A percentile compares a stretch with the other conserved stretches of the same genome.
phyloP scores from a whole-genome alignment of 768 basidiomycete genomes.

The Auricularia cornea region DNA sequence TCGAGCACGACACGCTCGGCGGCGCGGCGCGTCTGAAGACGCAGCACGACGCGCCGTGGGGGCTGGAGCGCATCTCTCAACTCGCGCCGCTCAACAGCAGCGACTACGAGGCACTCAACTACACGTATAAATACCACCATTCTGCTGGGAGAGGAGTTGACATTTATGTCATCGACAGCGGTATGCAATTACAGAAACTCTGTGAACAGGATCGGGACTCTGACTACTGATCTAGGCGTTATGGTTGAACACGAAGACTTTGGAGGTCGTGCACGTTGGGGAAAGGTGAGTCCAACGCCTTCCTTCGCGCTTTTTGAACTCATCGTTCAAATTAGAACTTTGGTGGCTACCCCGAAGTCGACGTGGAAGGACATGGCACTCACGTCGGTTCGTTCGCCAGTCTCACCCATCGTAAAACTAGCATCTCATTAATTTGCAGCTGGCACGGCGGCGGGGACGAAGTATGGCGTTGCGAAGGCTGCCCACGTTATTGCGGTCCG shows the following conservation, averaged over 20 bases:
- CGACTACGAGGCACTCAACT: neutral
- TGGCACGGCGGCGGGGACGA: conserved; percentile 10
- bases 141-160: conserved; percentile 2
- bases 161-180: conserved; percentile 7
- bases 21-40: too few species aligned
- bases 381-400: conserved; percentile 2
- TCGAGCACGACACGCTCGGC: too few species aligned
- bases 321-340: too few species aligned
- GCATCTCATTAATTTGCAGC: neutral
- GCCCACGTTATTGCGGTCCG: conserved; percentile 16
- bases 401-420: too few species aligned
- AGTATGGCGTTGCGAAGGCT: conserved; percentile 14
- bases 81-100: neutral
- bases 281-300: neutral
- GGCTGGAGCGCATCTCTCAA: neutral
- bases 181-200: too few species aligned
- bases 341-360: neutral
- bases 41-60: neutral
- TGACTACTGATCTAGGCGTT: neutral
- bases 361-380: conserved; percentile 8
- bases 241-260: conserved; percentile 1
- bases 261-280: neutral
- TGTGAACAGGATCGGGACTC: too few species aligned
- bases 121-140: conserved; percentile 5
- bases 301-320: too few species aligned